These are phyloP conservation scores for Candida ficus DNA, from an alignment of 805 yeast genomes.

Conservation along the genomic window DNA sequence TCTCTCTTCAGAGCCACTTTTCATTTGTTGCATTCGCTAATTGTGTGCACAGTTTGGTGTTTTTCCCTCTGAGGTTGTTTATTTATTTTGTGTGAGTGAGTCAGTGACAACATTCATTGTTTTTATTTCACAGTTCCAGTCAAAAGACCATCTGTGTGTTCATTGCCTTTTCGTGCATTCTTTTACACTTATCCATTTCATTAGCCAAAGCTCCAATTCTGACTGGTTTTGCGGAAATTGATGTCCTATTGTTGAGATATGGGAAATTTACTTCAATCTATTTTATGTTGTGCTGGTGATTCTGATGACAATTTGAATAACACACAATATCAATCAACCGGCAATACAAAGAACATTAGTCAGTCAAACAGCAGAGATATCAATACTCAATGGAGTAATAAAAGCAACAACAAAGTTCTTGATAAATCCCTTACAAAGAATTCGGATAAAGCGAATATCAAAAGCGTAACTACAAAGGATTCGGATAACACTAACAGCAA, in stretches of 20 bases:
- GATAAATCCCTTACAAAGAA: background rate
- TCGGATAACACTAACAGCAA: constrained; percentile 1
- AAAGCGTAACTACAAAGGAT: background rate
- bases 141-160: no score
- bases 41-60: no score
- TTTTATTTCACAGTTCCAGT: no score
- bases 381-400: background rate
- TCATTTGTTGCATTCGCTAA: no score
- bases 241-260: constrained; percentile 15
- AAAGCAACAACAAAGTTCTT: background rate
- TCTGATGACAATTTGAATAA: constrained; percentile 16
- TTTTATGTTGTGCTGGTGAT: constrained; percentile 30
- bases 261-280: constrained; percentile 31
- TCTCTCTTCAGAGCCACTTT: no score
- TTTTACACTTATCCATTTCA: no score
- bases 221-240: background rate
- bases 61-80: no score
- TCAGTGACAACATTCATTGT: background rate
- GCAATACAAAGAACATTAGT: constrained; percentile 10
- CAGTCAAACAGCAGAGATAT: background rate
- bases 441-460: background rate
- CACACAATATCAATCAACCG: constrained; percentile 14
- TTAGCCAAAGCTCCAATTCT: background rate
- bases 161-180: no score
- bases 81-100: background rate